These are phyloP conservation scores for Betula pendula DNA, from an alignment of 306 rosid species.

Conservation along the genomic window DNA sequence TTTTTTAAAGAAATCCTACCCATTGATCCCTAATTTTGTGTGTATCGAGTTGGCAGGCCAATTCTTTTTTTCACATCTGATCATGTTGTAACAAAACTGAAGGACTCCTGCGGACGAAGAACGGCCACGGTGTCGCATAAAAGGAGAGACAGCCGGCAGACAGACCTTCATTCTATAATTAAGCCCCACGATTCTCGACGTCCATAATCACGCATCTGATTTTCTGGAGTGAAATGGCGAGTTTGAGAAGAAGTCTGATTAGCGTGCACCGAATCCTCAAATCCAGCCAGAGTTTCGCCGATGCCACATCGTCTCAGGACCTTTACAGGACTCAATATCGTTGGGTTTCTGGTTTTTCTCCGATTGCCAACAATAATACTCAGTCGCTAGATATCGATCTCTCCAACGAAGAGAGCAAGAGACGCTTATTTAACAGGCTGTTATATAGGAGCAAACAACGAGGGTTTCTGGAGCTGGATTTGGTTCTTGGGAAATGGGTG, in stretches of 20 bases:
- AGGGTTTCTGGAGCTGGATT: slow-evolving; percentile 83
- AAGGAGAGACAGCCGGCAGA: too few relatives aligned
- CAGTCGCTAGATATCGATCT: slow-evolving; percentile 47
- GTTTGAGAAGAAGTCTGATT: slow-evolving; percentile 39
- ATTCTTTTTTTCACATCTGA: too few relatives aligned
- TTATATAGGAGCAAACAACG: slow-evolving; percentile 90
- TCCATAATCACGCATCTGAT: too few relatives aligned
- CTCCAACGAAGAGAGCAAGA: slow-evolving; percentile 69
- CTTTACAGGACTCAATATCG: slow-evolving; percentile 29
- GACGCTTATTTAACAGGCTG: slow-evolving; percentile 68
- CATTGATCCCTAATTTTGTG: too few relatives aligned
- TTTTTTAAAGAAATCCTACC: too few relatives aligned
- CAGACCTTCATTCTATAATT: too few relatives aligned
- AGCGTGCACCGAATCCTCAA: slow-evolving; percentile 37
- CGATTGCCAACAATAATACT: slow-evolving; percentile 26
- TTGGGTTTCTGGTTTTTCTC: slow-evolving; percentile 34
- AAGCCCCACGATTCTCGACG: too few relatives aligned
- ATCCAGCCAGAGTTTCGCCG: slow-evolving; percentile 20
- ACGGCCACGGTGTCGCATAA: too few relatives aligned
- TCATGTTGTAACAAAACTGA: too few relatives aligned
- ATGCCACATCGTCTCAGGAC: slow-evolving; percentile 28
- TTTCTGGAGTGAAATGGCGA: slow-evolving; percentile 37
- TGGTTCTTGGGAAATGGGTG: slow-evolving; percentile 94
- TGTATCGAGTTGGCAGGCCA: too few relatives aligned
- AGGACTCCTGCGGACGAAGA: too few relatives aligned